phyloP scores from a whole-genome alignment of 192 early-diverging fungal species.

The Backusella tuberculispora region DNA sequence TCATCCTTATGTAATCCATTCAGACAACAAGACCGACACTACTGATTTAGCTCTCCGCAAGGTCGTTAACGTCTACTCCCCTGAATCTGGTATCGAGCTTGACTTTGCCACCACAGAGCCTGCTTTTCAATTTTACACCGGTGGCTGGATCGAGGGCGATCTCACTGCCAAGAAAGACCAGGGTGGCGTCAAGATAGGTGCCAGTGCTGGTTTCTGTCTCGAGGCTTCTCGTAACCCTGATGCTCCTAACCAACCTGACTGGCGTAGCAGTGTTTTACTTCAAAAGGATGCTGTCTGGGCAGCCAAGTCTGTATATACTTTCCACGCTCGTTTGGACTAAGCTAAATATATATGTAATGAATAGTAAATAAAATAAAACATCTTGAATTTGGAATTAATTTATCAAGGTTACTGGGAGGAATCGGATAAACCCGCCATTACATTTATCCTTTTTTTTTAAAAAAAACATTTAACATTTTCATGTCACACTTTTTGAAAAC shows the following conservation, averaged over 20 bases:
- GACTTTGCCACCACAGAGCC: slow-evolving; percentile 67
- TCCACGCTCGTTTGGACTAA: slow-evolving; percentile 41
- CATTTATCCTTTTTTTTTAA: no score
- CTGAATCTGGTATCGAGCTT: slow-evolving; percentile 62
- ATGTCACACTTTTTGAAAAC: no score
- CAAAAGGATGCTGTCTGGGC: slow-evolving; percentile 51
- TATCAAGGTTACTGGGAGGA: no score
- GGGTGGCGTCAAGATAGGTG: slow-evolving; percentile 47
- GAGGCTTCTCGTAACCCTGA: slow-evolving; percentile 65
- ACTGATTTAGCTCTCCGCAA: slow-evolving; percentile 26
- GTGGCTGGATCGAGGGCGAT: slow-evolving; percentile 65
- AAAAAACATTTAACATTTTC: no score
- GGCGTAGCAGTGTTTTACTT: slow-evolving; percentile 58
- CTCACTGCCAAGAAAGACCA: slow-evolving; percentile 47
- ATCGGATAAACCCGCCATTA: no score
- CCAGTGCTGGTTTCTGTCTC: slow-evolving; percentile 71
- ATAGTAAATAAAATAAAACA: background rate
- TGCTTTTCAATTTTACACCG: slow-evolving; percentile 86
- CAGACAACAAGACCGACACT: slow-evolving; percentile 35
- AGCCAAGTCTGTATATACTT: slow-evolving; percentile 51
- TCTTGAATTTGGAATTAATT: background rate
- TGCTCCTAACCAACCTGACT: slow-evolving; percentile 62
- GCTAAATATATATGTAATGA: background rate
- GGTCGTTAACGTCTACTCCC: slow-evolving; percentile 57
- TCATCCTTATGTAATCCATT: slow-evolving; percentile 69